Base-by-base conservation (phyloP, 768 basidiomycete genomes). In the Rhodotorula taiwanensis region DNA sequence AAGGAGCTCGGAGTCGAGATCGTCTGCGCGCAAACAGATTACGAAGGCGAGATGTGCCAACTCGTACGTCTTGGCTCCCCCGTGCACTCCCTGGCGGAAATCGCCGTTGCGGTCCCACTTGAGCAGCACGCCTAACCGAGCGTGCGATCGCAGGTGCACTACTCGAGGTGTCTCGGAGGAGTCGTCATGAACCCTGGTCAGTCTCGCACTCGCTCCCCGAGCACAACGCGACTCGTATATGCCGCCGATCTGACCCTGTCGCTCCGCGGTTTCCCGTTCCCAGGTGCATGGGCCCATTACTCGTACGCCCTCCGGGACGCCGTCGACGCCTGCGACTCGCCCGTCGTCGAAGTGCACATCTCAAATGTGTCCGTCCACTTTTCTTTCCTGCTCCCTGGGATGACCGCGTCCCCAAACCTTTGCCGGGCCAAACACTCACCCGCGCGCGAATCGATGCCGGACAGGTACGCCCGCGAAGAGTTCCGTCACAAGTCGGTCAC, bases 1-100 rank as follows among this genome's bases (percentile, higher is more conserved):
- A 54, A 63, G 44, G 52, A 56, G 41, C 47, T 72, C 18, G 71
- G 71, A 18, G 66, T 70, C 59, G 64, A 72, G 25, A 49, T 72
- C 30, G 52, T 70, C 5, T 72, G 68, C 45, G 68, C 69, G 16
- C 71, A 72, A 58, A 72, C 71, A 10, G 70, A 72, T 51, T 62
- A 64, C 31, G 71, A 72, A 55, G 71, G 71, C 45, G 58, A 62
- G 50, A 56, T 59, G 58, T 28, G 43, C 48, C 47, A 65, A 41
- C 27, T 58, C 5, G 52, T 59, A 34, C 42, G 36, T 34, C 20
- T 27, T 49, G 20, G 23, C 25, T 14, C 33, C 47, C 51, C 50
- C 25, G 51, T 0, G 10, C 28, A 13, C 48, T 47, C 25, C 14
- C 23, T 27, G 30, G 36, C 34, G n/a, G n/a, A n/a, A n/a, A n/a